Conservation (phyloP, 2,329 filamentous ascomycete genomes). For the Orbilia blumenaviensis region DNA sequence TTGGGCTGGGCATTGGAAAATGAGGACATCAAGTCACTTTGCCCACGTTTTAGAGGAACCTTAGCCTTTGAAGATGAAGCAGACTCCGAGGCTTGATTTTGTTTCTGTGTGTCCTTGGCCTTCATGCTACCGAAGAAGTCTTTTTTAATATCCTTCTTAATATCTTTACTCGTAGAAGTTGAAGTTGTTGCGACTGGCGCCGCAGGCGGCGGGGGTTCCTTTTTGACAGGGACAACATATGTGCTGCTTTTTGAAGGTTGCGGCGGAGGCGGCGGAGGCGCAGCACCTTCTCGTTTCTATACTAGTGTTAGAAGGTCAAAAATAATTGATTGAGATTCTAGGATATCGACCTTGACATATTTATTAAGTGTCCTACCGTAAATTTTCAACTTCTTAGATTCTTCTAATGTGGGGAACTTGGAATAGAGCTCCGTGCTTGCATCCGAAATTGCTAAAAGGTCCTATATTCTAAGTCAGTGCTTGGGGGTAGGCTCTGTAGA, state of each 20-base stretch:
- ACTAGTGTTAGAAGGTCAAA: neutral
- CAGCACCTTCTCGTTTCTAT: constrained; percentile 65
- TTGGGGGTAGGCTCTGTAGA: too few species aligned
- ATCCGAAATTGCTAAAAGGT: constrained; percentile 74
- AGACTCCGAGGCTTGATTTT: constrained; percentile 3
- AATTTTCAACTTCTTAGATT: constrained; percentile 68
- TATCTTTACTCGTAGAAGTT: constrained; percentile 19
- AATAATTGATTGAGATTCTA: neutral
- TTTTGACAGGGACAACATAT: constrained; percentile 52
- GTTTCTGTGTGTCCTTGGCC: constrained; percentile 30
- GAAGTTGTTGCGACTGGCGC: neutral
- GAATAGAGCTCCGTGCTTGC: constrained; percentile 71
- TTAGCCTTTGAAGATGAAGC: constrained; percentile 33
- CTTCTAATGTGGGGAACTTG: constrained; percentile 69
- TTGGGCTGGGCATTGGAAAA: constrained; percentile 52
- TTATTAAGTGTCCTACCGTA: constrained; percentile 81
- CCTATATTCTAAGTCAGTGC: constrained; percentile 12
- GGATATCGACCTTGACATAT: constrained; percentile 67
- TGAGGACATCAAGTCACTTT: constrained; percentile 51
- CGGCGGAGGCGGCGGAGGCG: constrained; percentile 60
- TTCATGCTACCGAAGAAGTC: constrained; percentile 45
- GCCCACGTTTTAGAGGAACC: constrained; percentile 40
- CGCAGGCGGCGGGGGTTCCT: constrained; percentile 4
- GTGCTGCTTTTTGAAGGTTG: constrained; percentile 42
- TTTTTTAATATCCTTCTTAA: constrained; percentile 33